Evolutionary conservation across 768 basidiomycete species (phyloP), one percentile per base, ranked within the genome.

Genomic region (Steccherinum ochraceum): DNA sequence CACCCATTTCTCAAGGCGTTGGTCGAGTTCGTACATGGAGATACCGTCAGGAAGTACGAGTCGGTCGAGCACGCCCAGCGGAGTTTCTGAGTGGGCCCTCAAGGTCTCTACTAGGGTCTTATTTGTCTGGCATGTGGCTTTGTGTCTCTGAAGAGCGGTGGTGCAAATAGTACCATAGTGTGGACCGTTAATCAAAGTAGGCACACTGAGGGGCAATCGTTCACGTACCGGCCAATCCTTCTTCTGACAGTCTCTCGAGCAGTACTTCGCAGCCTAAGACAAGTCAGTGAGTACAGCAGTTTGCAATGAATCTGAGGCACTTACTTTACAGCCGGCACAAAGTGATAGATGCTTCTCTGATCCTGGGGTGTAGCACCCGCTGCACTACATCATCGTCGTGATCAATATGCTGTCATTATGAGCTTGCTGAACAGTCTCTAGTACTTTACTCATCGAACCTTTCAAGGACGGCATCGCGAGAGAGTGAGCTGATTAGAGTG

Each of bases 1-100:
- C 52, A 65, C 60, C 67, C 68, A 67, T 48, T 65, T 66, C 46
- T 66, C 63, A 48, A 69, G 63, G 19, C 58, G 61, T 45, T 56
- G 51, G 54, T 67, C 63, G 40, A 67, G 63, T 44, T 67, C 65
- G 46, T 56, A 48, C 16, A 65, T 41, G 1, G 62, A 56, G 24
- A 67, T 26, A 45, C 61, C 63, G 51, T 46, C 56, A 49, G 46
- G 64, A 56, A 50, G 63, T 40, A 50, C 46, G 26, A 52, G 53
- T 25, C 52, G 55, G 43, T 55, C 52, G 40, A 58, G 46, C 20
- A 42, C 2, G 18, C 53, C 55, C 18, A 12, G 1, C 2, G 46
- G 57, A 10, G 55, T 59, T 40, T 25, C 49, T 12, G 48, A 52
- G 50, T 56, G 48, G 24, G 50, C 46, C 18, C 52, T 50, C 21